A percentile compares a stretch with the other conserved stretches of the same genome.
phyloP scores from a whole-genome alignment of 768 basidiomycete species.

The Glaciozyma antarctica region DNA sequence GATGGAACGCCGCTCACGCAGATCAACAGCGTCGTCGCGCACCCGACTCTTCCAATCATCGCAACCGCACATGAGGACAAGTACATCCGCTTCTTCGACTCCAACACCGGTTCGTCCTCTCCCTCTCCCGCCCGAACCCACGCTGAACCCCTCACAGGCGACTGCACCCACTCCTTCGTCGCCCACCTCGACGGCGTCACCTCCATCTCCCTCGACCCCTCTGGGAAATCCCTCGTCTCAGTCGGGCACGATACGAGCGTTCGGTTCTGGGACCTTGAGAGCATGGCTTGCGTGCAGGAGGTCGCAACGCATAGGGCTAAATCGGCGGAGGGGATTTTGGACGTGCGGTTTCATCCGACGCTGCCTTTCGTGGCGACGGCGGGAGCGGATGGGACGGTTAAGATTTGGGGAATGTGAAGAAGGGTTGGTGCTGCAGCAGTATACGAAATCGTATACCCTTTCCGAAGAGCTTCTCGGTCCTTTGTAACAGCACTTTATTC shows the following conservation, averaged over 20 bases:
- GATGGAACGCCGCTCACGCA: conserved; percentile 69
- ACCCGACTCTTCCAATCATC: conserved; percentile 79
- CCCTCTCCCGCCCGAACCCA: not conserved
- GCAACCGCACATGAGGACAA: conserved; percentile 91
- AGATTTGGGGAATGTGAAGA: conserved; percentile 47
- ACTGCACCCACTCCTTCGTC: conserved; percentile 79
- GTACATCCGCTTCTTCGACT: conserved; percentile 79
- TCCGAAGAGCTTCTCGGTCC: no score
- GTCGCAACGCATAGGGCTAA: conserved; percentile 80
- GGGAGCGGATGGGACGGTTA: conserved; percentile 90
- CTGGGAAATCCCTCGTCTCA: conserved; percentile 78
- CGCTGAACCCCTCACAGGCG: conserved; percentile 45
- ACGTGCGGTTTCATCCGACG: conserved; percentile 72
- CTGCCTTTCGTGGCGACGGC: conserved; percentile 82
- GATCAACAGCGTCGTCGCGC: conserved; percentile 75
- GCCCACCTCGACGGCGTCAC: conserved; percentile 89
- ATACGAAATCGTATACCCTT: no score
- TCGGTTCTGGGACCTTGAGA: conserved; percentile 79
- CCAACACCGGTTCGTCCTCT: conserved; percentile 56
- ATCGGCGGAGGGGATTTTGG: conserved; percentile 79
- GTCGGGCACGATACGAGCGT: conserved; percentile 88
- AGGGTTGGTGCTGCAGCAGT: no score
- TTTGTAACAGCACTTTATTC: no score
- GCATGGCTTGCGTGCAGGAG: conserved; percentile 68
- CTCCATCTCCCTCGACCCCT: conserved; percentile 74